Evolutionary conservation across 352 stramenopile species (phyloP), one percentile per base, ranked within the genome.

Genomic region (Plasmopara halstedii): DNA sequence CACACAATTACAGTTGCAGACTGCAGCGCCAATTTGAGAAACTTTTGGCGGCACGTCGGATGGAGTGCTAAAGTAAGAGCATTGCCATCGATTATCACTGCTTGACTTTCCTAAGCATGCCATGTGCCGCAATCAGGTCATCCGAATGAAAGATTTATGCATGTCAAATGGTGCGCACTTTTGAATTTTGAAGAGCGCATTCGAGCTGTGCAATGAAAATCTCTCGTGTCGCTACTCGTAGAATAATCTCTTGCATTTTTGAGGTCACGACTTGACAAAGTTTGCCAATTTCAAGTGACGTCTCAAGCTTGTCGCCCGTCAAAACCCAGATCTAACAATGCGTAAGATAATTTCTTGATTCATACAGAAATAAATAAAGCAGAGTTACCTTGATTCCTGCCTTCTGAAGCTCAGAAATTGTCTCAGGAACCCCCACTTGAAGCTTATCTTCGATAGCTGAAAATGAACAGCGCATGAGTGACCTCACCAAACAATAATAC

Each of bases 221-320:
- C 10, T 70, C 50, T 22, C 63, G 57, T 8, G 62, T 81, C 0
- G 58, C 36, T 6, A 50, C 79, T 23, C 68, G 64, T 7, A 90
- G 42, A 1, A 87, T 62, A 5, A 85, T 57, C 46, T 88, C 74
- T 46, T 94, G 83, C 74, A 93, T 94, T 22, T 71, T 67, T n/a
- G 65, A 60, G 0, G 73, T 87, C 19, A 97, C 65, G 8, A 97
- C 73, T 15, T 77, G 70, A 47, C 82, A 95, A 2, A 93, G 65
- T 37, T 93, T 97, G 21, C 92, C 96, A 66, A 99, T 99, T 67
- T 99, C 96, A 25, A 99, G 88, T 4, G 97, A 97, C 4, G 96
- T 99, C 61, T 99, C 97, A n/a, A 96, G 73, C 53, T 99, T 99
- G 63, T 99, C 97, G 0, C 90, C 90, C 1, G 91, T 97, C 15